Percentiles rank a stretch among this genome's conserved stretches.
Evolutionary conservation across 2,329 filamentous ascomycete species (phyloP).

Genomic region (Fusarium bactridioides): DNA sequence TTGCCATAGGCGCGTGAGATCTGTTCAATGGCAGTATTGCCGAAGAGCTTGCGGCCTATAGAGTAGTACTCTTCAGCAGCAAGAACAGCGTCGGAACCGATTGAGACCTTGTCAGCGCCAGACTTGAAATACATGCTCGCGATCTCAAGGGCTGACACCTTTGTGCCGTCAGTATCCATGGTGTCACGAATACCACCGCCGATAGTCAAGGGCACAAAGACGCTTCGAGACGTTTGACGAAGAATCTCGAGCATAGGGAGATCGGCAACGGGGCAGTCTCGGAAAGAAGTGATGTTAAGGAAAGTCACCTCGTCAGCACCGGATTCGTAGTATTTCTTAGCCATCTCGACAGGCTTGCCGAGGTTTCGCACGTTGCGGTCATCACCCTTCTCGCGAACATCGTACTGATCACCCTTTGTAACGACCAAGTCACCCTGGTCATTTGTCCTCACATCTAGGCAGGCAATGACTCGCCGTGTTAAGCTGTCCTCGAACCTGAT

Average conservation of each 20-base stretch:
- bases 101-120: constrained; percentile 96
- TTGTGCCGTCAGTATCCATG: constrained; percentile 84
- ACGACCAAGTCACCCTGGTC: constrained; percentile 95
- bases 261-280: constrained; percentile 91
- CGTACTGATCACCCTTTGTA: constrained; percentile 98
- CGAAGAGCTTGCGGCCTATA: constrained; percentile 71
- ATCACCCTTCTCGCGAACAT: constrained; percentile 86
- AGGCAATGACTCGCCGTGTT: constrained; percentile 93
- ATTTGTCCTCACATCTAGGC: constrained; percentile 93
- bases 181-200: constrained; percentile 96
- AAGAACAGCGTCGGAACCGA: constrained; percentile 91
- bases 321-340: constrained; percentile 91
- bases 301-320: constrained; percentile 98
- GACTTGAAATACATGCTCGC: constrained; percentile 97
- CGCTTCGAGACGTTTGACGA: constrained; percentile 83
- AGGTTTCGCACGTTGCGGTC: constrained; percentile 81
- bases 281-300: constrained; percentile 97
- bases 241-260: constrained; percentile 96
- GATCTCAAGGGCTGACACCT: constrained; percentile 89
- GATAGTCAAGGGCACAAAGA: constrained; percentile 95
- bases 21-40: constrained; percentile 91
- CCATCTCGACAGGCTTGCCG: constrained; percentile 96
- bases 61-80: constrained; percentile 92
- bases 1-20: constrained; percentile 94
- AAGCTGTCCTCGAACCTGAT: constrained; percentile 67